phyloP scores from a whole-genome alignment of 2,329 filamentous ascomycete genomes.

The Penicillium sp. region DNA sequence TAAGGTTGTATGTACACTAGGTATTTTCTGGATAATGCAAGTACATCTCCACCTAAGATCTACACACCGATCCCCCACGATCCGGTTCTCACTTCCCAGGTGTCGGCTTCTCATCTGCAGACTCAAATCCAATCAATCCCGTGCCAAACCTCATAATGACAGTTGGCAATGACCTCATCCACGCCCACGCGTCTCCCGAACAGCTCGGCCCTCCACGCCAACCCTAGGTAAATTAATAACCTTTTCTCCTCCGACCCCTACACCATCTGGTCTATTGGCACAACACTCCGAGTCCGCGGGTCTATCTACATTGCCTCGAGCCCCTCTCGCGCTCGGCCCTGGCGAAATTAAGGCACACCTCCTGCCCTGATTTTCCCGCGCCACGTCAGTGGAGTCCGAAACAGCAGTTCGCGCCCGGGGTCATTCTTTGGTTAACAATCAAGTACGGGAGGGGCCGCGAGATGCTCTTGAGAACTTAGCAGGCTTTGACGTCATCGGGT shows the following conservation, averaged over 20 bases:
- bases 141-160: constrained; percentile 2
- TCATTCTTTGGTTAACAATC: no score
- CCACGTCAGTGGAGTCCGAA: neutral
- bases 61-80: neutral
- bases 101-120: neutral
- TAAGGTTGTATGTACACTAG: no score
- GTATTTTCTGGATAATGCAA: no score
- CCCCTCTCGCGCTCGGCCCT: neutral
- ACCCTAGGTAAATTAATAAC: neutral
- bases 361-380: neutral
- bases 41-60: neutral
- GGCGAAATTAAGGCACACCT: neutral
- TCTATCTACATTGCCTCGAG: neutral
- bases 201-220: neutral
- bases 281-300: neutral
- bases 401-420: neutral
- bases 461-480: no score
- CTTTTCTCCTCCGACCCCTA: neutral
- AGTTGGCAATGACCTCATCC: constrained; percentile 22
- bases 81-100: neutral
- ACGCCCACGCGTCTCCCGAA: neutral
- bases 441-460: no score
- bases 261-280: neutral
- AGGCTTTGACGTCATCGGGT: neutral
- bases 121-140: neutral